These are phyloP conservation scores for Thecaphora thlaspeos DNA, from an alignment of 1,284 basidiomycete species.

Conservation along the genomic window DNA sequence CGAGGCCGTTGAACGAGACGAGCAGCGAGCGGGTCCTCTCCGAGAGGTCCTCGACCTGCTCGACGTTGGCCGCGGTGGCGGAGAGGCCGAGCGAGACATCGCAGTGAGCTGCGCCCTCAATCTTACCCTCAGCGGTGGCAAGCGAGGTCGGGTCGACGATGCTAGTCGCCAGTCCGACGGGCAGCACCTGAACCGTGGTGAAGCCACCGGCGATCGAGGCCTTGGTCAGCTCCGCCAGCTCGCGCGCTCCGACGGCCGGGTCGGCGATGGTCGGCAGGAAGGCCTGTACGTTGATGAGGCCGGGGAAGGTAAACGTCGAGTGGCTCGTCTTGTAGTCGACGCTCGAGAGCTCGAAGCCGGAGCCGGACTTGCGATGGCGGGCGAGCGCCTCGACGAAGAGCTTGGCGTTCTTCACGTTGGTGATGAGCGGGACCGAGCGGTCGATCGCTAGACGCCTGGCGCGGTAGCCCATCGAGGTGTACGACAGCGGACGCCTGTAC, in stretches of 20 bases:
- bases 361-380: conserved; percentile 68
- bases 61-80: conserved; percentile 41
- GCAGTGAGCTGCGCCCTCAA: conserved; percentile 46
- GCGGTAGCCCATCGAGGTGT: conserved; percentile 83
- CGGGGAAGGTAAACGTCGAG: too few relatives aligned
- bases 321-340: conserved; percentile 89
- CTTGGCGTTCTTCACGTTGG: conserved; percentile 83
- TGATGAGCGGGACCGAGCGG: conserved; percentile 70
- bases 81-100: conserved; percentile 52
- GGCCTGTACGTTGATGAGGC: too few relatives aligned
- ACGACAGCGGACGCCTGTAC: conserved; percentile 86
- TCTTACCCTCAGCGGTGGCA: conserved; percentile 45
- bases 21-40: conserved; percentile 48
- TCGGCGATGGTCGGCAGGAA: too few relatives aligned
- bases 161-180: conserved; percentile 27
- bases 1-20: conserved; percentile 46
- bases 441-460: conserved; percentile 64
- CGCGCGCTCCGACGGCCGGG: too few relatives aligned
- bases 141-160: conserved; percentile 39
- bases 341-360: conserved; percentile 78
- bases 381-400: conserved; percentile 88
- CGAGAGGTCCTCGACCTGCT: conserved; percentile 37
- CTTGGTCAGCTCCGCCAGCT: too few relatives aligned
- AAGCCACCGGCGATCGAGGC: too few relatives aligned
- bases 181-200: conserved; percentile 44